A percentile compares a stretch with the other conserved stretches of the same genome.
Conservation (phyloP, 345 rosid species). For the Rhodomyrtus tomentosa region DNA sequence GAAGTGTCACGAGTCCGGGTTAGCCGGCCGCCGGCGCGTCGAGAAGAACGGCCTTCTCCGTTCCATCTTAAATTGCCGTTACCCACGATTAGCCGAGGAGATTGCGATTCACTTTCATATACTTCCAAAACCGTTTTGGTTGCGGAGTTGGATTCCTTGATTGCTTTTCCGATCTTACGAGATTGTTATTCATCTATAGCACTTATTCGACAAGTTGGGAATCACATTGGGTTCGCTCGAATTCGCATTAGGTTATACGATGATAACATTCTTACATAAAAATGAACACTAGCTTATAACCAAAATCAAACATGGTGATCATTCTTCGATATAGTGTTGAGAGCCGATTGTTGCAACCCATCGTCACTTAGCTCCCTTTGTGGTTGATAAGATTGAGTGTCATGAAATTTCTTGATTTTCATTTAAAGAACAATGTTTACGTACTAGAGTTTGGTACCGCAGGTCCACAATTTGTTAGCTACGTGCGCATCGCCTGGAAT, state of each 20-base stretch:
- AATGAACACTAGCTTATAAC: too few species aligned
- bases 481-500: neutral
- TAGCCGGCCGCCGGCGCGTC: neutral
- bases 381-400: too few species aligned
- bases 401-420: neutral
- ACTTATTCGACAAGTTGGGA: neutral
- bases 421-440: neutral
- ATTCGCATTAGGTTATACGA: neutral
- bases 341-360: too few species aligned
- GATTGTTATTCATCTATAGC: neutral
- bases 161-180: neutral
- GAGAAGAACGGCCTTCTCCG: neutral
- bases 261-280: too few species aligned
- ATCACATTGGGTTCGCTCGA: neutral
- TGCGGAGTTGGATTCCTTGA: neutral
- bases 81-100: neutral
- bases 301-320: too few species aligned
- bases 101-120: too few species aligned
- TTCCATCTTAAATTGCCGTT: neutral
- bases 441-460: neutral
- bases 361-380: too few species aligned
- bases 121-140: too few species aligned
- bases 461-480: neutral
- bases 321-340: too few species aligned
- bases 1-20: neutral